A percentile compares a stretch with the other conserved stretches of the same genome.
Conservation (phyloP, 75 land plant species). For the Pinus albicaulis region DNA sequence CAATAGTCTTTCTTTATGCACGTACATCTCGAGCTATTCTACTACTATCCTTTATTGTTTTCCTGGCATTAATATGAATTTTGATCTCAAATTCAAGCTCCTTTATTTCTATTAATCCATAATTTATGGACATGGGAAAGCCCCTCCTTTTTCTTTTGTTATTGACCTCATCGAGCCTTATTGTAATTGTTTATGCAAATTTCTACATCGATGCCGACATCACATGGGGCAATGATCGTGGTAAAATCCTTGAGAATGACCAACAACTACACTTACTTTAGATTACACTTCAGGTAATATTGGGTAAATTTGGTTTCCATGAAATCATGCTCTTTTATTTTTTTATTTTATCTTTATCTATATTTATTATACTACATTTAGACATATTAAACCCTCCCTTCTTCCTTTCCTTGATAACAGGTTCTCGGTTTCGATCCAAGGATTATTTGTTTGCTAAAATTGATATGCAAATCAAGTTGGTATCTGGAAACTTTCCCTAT, state of each 20-base stretch:
- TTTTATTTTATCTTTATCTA: neutral
- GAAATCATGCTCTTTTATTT: neutral
- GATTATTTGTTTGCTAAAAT: constrained; percentile 69
- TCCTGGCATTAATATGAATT: no score
- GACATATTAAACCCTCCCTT: neutral
- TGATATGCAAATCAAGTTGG: constrained; percentile 70
- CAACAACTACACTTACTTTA: constrained; percentile 21
- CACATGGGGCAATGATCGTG: constrained; percentile 27
- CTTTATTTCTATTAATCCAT: no score
- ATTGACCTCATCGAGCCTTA: no score
- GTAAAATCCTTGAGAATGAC: constrained; percentile 17
- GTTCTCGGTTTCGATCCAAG: constrained; percentile 61
- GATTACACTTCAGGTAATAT: constrained; percentile 23
- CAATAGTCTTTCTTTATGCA: no score
- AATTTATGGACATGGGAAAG: no score
- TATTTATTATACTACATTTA: no score
- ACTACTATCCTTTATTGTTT: no score
- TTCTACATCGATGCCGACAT: constrained; percentile 23
- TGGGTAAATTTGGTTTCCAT: neutral
- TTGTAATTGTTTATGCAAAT: neutral
- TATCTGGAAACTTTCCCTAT: constrained; percentile 23
- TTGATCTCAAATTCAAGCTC: no score
- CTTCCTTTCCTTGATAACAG: constrained; percentile 12
- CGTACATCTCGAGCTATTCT: no score
- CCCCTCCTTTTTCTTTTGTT: no score